Base-by-base conservation (phyloP, 495 filamentous ascomycete genomes). In the Massariosphaeria phaeospora region DNA sequence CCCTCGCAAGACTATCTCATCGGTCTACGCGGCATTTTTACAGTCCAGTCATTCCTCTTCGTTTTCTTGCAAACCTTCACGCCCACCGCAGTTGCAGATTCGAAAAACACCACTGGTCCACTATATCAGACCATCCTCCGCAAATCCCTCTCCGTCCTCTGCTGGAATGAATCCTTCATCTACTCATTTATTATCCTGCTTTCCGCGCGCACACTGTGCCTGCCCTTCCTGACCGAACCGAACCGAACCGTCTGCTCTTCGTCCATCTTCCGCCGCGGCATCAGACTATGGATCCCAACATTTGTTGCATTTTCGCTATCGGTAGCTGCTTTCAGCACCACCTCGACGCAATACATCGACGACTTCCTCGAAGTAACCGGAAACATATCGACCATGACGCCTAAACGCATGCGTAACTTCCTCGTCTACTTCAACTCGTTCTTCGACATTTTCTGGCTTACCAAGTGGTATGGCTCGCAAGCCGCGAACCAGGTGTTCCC, bases 381-480 rank as follows among this genome's bases (percentile, higher is more conserved):
- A 4, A 72, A 71, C 47, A 33, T 38, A 1, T 61, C 69, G 8
- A 55, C 67, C 34, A 39, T n/a, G 15, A 36, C 57, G 6, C 60
- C 66, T 0, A 48, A 57, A 17, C 23, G 50, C 15, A 36, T 71
- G 5, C 63, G 66, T n/a, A 68, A 47, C 43, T 58, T 68, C 21
- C 55, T 72, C 9, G 33, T 61, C 25, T 68, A 64, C 40, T 70
- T 69, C 59, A 71, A 72, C 58, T 62, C 61, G 29, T 48, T 70
- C 35, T 72, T 69, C 66, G 64, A 70, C 10, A n/a, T 71, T 8
- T 71, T 72, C 60, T 72, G 69, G 69, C 50, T 64, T 3, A 57
- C 50, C 2, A 62, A 62, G 26, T 15, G 17, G 21, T 67, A 66
- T 44, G 18, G 18, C 23, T 50, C 48, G 11, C 67, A 69, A 49